phyloP scores from a whole-genome alignment of 1,139 yeast species.

The Taphrina wiesneri region DNA sequence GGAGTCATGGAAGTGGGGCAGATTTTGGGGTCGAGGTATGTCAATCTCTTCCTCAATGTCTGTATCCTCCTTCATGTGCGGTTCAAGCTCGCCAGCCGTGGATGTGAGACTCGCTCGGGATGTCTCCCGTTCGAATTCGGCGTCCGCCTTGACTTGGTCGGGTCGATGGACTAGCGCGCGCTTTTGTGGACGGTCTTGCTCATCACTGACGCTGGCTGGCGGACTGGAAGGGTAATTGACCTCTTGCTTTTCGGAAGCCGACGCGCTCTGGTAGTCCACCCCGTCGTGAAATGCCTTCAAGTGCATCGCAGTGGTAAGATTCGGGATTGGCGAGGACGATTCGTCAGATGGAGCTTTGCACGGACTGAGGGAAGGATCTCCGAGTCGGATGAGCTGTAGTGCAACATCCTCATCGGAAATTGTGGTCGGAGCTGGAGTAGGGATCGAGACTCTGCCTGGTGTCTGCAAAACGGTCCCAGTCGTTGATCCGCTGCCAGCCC shows the following conservation, averaged over 20 bases:
- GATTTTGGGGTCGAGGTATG: constrained; percentile 30
- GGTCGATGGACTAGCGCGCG: background rate
- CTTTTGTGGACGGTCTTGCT: constrained; percentile 3
- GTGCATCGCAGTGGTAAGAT: constrained; percentile 17
- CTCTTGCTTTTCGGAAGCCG: constrained; percentile 5
- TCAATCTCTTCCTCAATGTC: constrained; percentile 22
- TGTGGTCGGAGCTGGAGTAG: constrained; percentile 36
- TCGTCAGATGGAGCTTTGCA: constrained; percentile 23
- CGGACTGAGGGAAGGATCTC: constrained; percentile 32
- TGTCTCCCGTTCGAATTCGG: background rate
- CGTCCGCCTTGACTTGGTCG: background rate
- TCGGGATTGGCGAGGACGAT: constrained; percentile 26
- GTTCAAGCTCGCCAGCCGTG: background rate
- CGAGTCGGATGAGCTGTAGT: constrained; percentile 35
- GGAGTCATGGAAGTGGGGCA: constrained; percentile 23
- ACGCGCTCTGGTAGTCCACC: background rate
- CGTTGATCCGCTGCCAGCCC: constrained; percentile 5
- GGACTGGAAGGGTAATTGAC: constrained; percentile 31
- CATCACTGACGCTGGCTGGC: constrained; percentile 25
- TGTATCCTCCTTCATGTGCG: constrained; percentile 21
- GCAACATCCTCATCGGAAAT: constrained; percentile 37
- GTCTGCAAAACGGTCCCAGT: constrained; percentile 15
- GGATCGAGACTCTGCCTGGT: constrained; percentile 31
- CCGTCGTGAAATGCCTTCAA: constrained; percentile 27
- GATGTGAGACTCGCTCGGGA: constrained; percentile 1